Base-by-base conservation (phyloP, 176 grass and related monocot species). In the Carex myosuroides region DNA sequence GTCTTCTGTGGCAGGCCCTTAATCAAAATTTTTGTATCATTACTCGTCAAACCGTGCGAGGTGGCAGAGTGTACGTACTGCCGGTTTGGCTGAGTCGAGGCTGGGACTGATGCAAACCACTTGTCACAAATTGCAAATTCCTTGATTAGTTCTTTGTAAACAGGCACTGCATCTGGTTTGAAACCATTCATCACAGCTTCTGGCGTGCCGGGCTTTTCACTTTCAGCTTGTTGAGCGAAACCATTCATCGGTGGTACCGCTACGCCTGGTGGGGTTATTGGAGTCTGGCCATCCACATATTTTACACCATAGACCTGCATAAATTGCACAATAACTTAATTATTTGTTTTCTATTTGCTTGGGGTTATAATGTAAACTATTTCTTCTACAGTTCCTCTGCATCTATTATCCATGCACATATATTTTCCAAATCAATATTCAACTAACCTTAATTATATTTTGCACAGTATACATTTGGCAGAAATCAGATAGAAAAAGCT, bases 61-160 rank as follows among this genome's bases (percentile, higher is more conserved):
- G 93, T 95, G 21, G 90, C 90, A 2, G 93, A 95, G 87, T 92
- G 93, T 32, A 95, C 85, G 70, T 88, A 95, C 46, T 86, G 44
- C 13, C 94, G 83, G 87, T 97, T 97, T 58, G 94, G 94, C 87
- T 97, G 94, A 79, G 94, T 97, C 8, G 94, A 97, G 85, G 93
- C 79, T 64, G 93, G 93, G 54, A 89, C 75, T 4, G 93, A 90
- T n/a, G 93, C 90, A 65, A 92, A 95, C 93, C 93, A 95, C 12
- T 89, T 83, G 81, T 92, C 88, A 81, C 93, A 95, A 21, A 92
- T 91, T 50, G 90, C 90, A 84, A 97, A 92, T 89, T 92, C 82
- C 20, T 5, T 7, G 8, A 87, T 85, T 13, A 97, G 88, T 33
- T 86, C 87, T 61, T 91, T 85, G 86, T 97, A 94, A 17, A 97